phyloP scores from a whole-genome alignment of 805 yeast species.

The Yamadazyma nakazawae region DNA sequence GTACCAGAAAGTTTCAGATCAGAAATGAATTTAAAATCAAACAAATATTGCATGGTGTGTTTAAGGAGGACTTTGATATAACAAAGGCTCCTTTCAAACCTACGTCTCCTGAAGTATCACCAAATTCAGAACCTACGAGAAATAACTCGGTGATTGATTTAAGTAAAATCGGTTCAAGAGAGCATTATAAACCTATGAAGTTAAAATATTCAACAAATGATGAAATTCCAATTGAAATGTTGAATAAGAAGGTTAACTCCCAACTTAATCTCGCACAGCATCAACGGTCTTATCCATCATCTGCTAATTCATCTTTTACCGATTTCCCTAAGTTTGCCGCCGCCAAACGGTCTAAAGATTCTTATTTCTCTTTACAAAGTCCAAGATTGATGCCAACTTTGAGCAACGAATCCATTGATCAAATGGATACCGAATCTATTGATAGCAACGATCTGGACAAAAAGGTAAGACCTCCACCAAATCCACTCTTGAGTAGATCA shows the following conservation, averaged over 20 bases:
- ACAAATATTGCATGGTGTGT: constrained; percentile 36
- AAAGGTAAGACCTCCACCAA: constrained; percentile 3
- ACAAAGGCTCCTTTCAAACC: constrained; percentile 33
- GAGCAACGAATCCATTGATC: constrained; percentile 5
- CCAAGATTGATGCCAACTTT: constrained; percentile 3
- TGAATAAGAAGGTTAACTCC: constrained; percentile 40
- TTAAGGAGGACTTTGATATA: constrained; percentile 29
- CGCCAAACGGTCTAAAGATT: constrained; percentile 19
- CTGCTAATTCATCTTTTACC: constrained; percentile 13
- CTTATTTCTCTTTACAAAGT: constrained; percentile 24
- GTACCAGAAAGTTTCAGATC: constrained; percentile 24
- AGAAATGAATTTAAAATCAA: constrained; percentile 34
- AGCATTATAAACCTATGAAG: constrained; percentile 37
- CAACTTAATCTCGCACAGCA: constrained; percentile 28
- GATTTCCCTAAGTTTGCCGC: constrained; percentile 18
- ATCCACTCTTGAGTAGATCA: constrained; percentile 19
- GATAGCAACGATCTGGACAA: constrained; percentile 8
- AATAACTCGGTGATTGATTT: constrained; percentile 40
- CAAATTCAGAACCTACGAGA: constrained; percentile 39
- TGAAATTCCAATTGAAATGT: constrained; percentile 35
- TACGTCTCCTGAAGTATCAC: constrained; percentile 41
- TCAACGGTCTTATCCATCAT: constrained; percentile 16
- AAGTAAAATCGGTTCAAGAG: constrained; percentile 31
- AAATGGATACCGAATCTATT: constrained; percentile 9
- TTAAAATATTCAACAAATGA: constrained; percentile 35